Evolutionary conservation across 345 rosid genomes (phyloP), one percentile per base, ranked within the genome.

Genomic region (Limnanthes douglasii): DNA sequence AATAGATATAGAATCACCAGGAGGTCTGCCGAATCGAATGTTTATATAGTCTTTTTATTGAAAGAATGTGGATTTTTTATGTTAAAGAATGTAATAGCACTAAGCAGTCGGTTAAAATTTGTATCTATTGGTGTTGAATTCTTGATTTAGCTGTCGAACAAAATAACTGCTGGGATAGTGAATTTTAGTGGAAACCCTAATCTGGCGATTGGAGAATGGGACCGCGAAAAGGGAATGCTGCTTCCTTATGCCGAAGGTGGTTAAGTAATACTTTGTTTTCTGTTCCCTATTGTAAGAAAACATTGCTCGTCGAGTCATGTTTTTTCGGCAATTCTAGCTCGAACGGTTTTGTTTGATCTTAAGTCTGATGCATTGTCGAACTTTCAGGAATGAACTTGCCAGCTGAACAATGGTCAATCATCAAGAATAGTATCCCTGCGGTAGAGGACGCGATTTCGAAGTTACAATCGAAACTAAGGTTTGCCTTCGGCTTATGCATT

Each of bases 81-180:
- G n/a, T n/a, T n/a, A n/a, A n/a, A n/a, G n/a, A n/a, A n/a, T n/a
- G n/a, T n/a, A n/a, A n/a, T n/a, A n/a, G n/a, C n/a, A n/a, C n/a
- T n/a, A n/a, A n/a, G n/a, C n/a, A n/a, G n/a, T n/a, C n/a, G n/a
- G n/a, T n/a, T n/a, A n/a, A n/a, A n/a, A n/a, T n/a, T n/a, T n/a
- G n/a, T n/a, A n/a, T n/a, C n/a, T n/a, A n/a, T n/a, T n/a, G n/a
- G n/a, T n/a, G n/a, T 32, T 31, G 23, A 26, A 23, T 37, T 53
- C 38, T 47, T 51, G 46, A 24, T 42, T 40, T 53, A 86, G 94
- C 71, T 86, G 11, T 65, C 85, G 32, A 59, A 69, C 39, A 82
- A 39, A 50, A 57, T 53, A 53, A 62, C 27, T 25, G 86, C 66
- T 54, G 32, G 28, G 38, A 41, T 78, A 53, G 61, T 62, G 18